Evolutionary conservation across 208 protist species (phyloP).

Genomic region (Leishmania amazonensis): DNA sequence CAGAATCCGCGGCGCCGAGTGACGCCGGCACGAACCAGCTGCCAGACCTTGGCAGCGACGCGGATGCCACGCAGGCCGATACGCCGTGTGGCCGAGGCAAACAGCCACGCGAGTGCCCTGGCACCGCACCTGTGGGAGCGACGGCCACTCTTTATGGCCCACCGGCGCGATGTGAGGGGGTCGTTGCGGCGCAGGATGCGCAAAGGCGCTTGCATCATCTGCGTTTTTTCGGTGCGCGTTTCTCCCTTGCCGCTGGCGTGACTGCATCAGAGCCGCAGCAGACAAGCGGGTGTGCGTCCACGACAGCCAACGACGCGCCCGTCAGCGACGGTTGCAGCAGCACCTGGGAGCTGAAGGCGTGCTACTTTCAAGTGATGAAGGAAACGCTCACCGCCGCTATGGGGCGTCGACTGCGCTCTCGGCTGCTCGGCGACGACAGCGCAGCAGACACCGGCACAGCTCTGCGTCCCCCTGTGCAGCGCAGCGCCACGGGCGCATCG

Average conservation of each 20-base stretch:
- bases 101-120: background rate
- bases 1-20: background rate
- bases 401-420: slow-evolving; percentile 5
- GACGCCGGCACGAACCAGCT: background rate
- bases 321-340: background rate
- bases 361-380: slow-evolving; percentile 32
- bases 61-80: background rate
- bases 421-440: slow-evolving; percentile 2
- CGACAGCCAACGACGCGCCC: background rate
- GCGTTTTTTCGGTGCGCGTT: background rate
- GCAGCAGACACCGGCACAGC: background rate
- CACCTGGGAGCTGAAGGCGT: background rate
- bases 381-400: slow-evolving; percentile 27
- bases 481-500: background rate
- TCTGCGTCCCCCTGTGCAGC: too few relatives aligned
- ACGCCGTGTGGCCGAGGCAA: background rate
- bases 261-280: background rate
- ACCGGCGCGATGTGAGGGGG: background rate
- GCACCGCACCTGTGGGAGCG: background rate
- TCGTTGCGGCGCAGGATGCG: background rate
- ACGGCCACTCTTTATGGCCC: background rate
- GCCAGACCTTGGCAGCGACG: background rate
- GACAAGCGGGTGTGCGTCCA: background rate
- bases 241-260: background rate
- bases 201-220: background rate